Evolutionary conservation across 257 asterid species (phyloP).

Genomic region (Anisodus acutangulus): DNA sequence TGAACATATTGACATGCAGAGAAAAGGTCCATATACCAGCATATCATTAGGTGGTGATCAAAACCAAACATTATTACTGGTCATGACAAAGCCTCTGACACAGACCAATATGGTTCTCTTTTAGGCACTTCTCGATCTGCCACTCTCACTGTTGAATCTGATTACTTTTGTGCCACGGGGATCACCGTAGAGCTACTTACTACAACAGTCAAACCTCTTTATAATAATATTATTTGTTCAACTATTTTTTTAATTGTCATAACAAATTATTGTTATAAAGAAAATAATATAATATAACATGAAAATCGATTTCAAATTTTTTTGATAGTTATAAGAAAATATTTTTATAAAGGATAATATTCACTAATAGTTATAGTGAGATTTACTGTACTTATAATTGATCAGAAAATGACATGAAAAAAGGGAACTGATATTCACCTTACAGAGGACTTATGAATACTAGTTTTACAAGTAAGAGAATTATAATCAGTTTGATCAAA

Average conservation of each 20-base stretch:
- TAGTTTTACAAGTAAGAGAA: no score
- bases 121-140: conserved; percentile 64
- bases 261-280: no score
- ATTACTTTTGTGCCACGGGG: conserved; percentile 74
- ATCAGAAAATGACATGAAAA: neutral
- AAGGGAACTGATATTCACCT: no score
- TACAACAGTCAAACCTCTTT: neutral
- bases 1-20: conserved; percentile 41
- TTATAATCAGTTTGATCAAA: no score
- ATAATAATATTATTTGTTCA: neutral
- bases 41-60: conserved; percentile 68
- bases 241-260: no score
- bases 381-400: neutral
- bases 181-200: conserved; percentile 67
- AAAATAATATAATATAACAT: no score
- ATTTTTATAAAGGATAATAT: no score
- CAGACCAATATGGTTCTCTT: conserved; percentile 39
- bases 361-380: no score
- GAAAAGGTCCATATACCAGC: conserved; percentile 74
- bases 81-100: conserved; percentile 80
- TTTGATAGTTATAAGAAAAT: no score
- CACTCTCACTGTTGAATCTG: conserved; percentile 64
- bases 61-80: conserved; percentile 60
- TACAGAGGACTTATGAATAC: no score
- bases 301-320: no score